Percentiles rank a stretch among this genome's conserved stretches.
These are phyloP conservation scores for Torulaspora franciscae DNA, from an alignment of 805 yeast species.

Conservation along the genomic window DNA sequence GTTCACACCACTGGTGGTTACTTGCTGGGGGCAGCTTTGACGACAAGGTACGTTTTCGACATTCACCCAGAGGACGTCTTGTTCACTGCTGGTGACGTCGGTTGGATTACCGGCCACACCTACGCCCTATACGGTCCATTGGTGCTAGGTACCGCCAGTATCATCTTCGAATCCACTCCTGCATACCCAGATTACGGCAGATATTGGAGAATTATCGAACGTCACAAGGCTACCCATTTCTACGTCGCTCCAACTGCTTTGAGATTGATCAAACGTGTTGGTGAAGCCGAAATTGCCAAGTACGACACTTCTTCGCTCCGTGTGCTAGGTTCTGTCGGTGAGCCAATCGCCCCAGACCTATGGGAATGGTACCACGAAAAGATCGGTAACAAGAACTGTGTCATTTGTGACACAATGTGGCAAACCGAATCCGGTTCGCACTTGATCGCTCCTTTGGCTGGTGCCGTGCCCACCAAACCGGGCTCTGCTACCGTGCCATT, in stretches of 20 bases:
- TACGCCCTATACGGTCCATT: slow-evolving; percentile 94
- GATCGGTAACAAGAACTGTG: slow-evolving; percentile 85
- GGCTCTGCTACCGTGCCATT: slow-evolving; percentile 96
- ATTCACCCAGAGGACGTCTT: slow-evolving; percentile 81
- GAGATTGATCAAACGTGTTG: slow-evolving; percentile 85
- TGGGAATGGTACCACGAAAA: slow-evolving; percentile 98
- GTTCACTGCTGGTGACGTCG: slow-evolving; percentile 97
- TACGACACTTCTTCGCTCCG: slow-evolving; percentile 84
- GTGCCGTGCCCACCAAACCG: slow-evolving; percentile 91
- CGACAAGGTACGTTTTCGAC: slow-evolving; percentile 91
- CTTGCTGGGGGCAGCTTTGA: slow-evolving; percentile 83
- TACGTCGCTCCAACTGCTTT: slow-evolving; percentile 98
- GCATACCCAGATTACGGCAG: slow-evolving; percentile 93
- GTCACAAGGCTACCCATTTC: slow-evolving; percentile 88
- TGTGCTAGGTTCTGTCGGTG: slow-evolving; percentile 95
- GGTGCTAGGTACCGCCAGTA: slow-evolving; percentile 79
- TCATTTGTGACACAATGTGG: slow-evolving; percentile 96
- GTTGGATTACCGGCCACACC: slow-evolving; percentile 99
- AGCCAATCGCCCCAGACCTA: slow-evolving; percentile 95
- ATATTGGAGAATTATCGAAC: slow-evolving; percentile 94
- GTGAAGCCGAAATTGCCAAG: slow-evolving; percentile 73
- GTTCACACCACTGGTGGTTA: slow-evolving; percentile 95
- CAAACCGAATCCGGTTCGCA: slow-evolving; percentile 98
- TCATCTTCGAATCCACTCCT: slow-evolving; percentile 95
- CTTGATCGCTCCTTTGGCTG: slow-evolving; percentile 90